These are phyloP conservation scores for Debaryomyces castellii DNA, from an alignment of 805 yeast species.

Conservation along the genomic window DNA sequence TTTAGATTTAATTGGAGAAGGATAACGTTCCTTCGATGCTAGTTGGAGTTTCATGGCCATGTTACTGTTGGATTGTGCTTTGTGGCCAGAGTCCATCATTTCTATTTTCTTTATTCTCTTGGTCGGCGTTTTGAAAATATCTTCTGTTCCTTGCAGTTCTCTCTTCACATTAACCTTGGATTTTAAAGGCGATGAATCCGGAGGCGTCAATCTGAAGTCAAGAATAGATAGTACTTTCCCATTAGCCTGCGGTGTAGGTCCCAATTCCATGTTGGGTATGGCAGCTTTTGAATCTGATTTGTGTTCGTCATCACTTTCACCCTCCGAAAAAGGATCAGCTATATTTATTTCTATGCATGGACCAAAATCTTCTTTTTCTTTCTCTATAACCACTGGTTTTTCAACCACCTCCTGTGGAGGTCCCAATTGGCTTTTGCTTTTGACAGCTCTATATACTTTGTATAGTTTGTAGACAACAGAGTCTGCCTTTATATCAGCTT, in stretches of 20 bases:
- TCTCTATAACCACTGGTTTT: neutral
- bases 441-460: constrained; percentile 25
- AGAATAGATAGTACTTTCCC: constrained; percentile 76
- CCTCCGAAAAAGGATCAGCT: constrained; percentile 1
- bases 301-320: neutral
- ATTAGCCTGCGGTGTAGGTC: constrained; percentile 85
- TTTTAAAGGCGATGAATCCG: constrained; percentile 42
- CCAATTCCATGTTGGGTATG: constrained; percentile 44
- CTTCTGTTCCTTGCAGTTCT: neutral
- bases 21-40: neutral
- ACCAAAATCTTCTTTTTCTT: neutral
- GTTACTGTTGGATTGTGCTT: neutral
- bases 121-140: constrained; percentile 36
- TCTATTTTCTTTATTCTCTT: constrained; percentile 15
- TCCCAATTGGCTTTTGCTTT: constrained; percentile 2
- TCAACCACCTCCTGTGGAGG: neutral
- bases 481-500: constrained; percentile 33
- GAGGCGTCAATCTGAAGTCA: constrained; percentile 51
- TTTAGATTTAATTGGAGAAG: neutral
- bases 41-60: constrained; percentile 4
- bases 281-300: neutral
- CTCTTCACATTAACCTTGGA: constrained; percentile 5
- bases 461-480: constrained; percentile 28
- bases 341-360: constrained; percentile 5
- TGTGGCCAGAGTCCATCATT: constrained; percentile 7